Percentiles rank a stretch among this genome's conserved stretches.
These are phyloP conservation scores for Parmelia sp. DNA, from an alignment of 495 filamentous ascomycete genomes.

Conservation along the genomic window DNA sequence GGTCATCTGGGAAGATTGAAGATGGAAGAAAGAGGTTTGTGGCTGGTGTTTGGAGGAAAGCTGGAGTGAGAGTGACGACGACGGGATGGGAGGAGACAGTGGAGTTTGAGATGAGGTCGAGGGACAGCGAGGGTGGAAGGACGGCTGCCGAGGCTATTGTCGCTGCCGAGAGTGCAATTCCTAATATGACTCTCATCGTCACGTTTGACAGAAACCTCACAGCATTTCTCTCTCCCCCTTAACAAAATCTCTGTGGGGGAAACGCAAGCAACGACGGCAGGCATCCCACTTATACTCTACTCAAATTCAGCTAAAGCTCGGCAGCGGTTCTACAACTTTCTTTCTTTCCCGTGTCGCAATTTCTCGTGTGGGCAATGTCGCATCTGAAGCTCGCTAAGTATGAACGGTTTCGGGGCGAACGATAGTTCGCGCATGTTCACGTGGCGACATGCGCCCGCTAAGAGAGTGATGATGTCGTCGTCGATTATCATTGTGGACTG, in stretches of 20 bases:
- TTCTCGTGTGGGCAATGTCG: background rate
- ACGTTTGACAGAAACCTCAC: background rate
- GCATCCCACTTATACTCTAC: background rate
- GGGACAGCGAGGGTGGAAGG: background rate
- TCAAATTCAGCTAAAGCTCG: background rate
- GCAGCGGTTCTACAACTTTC: background rate
- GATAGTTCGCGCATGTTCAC: background rate
- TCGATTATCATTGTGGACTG: background rate
- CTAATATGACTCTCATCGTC: background rate
- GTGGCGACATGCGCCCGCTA: constrained; percentile 1
- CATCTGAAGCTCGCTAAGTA: background rate
- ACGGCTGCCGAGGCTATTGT: background rate
- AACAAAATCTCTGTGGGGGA: background rate
- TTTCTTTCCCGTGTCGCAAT: background rate
- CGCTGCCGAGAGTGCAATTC: no score
- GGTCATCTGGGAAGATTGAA: background rate
- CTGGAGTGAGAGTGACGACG: background rate
- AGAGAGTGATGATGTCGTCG: background rate
- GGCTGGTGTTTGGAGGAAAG: background rate
- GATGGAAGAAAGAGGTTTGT: background rate
- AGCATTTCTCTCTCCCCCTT: background rate
- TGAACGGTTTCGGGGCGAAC: background rate
- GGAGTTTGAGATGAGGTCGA: background rate
- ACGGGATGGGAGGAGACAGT: background rate
- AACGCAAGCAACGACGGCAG: background rate